These are phyloP conservation scores for Metschnikowia lochheadii DNA, from an alignment of 805 yeast genomes.

Conservation along the genomic window DNA sequence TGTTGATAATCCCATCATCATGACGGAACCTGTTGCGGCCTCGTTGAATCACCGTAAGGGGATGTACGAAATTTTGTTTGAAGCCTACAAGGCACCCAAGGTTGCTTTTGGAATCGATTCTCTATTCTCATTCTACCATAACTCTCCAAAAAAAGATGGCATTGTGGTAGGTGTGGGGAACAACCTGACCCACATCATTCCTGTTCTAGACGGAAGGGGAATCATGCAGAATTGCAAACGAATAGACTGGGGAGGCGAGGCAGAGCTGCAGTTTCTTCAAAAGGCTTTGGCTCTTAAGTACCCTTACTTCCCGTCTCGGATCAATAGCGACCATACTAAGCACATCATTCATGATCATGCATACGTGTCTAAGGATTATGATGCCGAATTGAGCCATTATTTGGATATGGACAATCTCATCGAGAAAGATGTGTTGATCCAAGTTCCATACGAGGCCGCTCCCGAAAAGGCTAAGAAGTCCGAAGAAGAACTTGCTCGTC, in stretches of 20 bases:
- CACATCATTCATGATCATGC: conserved; percentile 71
- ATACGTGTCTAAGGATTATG: conserved; percentile 68
- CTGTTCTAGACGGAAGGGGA: conserved; percentile 71
- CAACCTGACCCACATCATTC: conserved; percentile 78
- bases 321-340: conserved; percentile 60
- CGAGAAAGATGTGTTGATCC: conserved; percentile 67
- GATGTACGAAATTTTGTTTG: conserved; percentile 81
- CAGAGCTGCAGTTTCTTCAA: conserved; percentile 59
- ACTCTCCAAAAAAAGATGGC: conserved; percentile 50
- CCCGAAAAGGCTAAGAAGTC: conserved; percentile 59
- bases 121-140: conserved; percentile 70
- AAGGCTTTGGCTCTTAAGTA: conserved; percentile 72
- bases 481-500: conserved; percentile 68
- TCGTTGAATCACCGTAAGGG: conserved; percentile 66
- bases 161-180: conserved; percentile 81
- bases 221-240: conserved; percentile 66
- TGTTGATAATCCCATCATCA: conserved; percentile 72
- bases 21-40: conserved; percentile 75
- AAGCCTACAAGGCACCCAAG: conserved; percentile 71
- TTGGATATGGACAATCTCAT: conserved; percentile 64
- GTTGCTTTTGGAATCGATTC: conserved; percentile 81
- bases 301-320: conserved; percentile 82
- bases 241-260: conserved; percentile 89
- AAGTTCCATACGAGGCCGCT: conserved; percentile 67
- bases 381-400: conserved; percentile 52